Evolutionary conservation across 2,329 filamentous ascomycete genomes (phyloP), one percentile per base, ranked within the genome.

Genomic region (Cytospora mali): DNA sequence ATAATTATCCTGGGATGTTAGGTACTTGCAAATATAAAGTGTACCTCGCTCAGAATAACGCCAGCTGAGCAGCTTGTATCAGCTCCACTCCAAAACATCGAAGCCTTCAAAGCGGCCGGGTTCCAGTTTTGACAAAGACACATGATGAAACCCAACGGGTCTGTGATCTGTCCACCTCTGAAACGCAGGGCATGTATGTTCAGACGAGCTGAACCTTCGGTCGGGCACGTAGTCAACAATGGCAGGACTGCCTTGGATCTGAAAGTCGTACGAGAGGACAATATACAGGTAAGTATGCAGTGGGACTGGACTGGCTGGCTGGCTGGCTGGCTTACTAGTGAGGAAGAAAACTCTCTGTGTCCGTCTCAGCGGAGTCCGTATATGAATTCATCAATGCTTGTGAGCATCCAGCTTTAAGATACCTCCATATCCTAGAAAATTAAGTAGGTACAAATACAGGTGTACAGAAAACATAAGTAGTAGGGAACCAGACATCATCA

Each of bases 131-230:
- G 31, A 13, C 39, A 6, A 10, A n/a, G 39, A 21, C 39, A 42
- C 39, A 21, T 5, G 39, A 18, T 65, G 63, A 65, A 65, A 65
- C 63, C 46, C 63, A 42, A 60, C 60, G 29, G 50, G 63, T 65
- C 55, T 62, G 59, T 33, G 29, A 60, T 53, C 57, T 56, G 61
- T 51, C 49, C 21, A 51, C 48, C 60, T 23, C 35, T 64, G 62
- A 64, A 61, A 64, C 62, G 39, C 49, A n/a, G 33, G 10, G 33
- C n/a, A 11, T 48, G 49, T 35, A 50, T 18, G 54, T n/a, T 54
- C 35, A 29, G 57, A 48, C 50, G 35, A 27, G 27, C 46, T 16
- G 18, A 33, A 27, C 27, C 39, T 25, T 18, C 57, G 27, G 33
- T n/a, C n/a, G n/a, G n/a, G n/a, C n/a, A n/a, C n/a, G n/a, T n/a